Conservation (phyloP, 352 stramenopile genomes). For the Thalassiosira oceanica region DNA sequence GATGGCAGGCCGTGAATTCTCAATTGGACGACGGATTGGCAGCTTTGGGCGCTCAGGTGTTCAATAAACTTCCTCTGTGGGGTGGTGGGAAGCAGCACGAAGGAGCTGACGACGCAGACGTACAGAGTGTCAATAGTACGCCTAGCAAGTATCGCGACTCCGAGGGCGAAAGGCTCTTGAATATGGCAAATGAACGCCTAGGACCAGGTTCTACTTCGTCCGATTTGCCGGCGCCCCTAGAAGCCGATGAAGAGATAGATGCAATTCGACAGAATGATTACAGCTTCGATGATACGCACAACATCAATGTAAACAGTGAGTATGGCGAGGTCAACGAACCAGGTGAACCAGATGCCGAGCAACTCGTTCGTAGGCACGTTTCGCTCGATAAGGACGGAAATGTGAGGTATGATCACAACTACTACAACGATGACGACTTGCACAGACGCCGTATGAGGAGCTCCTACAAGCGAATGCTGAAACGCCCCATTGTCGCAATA, state of each 20-base stretch:
- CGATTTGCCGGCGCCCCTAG: too few relatives aligned
- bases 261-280: not conserved
- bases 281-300: too few relatives aligned
- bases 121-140: slow-evolving; percentile 1
- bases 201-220: not conserved
- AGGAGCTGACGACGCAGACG: not conserved
- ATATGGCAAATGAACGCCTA: slow-evolving; percentile 13
- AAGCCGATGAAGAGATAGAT: not conserved
- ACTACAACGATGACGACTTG: slow-evolving; percentile 3
- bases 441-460: slow-evolving; percentile 18
- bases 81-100: not conserved
- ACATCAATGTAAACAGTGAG: too few relatives aligned
- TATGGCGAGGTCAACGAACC: slow-evolving; percentile 9
- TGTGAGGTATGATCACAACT: slow-evolving; percentile 11
- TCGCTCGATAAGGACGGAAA: slow-evolving; percentile 24
- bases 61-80: slow-evolving; percentile 11
- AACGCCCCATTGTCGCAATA: slow-evolving; percentile 3
- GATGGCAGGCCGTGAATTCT: slow-evolving; percentile 25
- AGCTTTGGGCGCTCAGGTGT: slow-evolving; percentile 9
- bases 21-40: not conserved
- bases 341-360: slow-evolving; percentile 17
- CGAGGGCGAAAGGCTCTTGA: slow-evolving; percentile 27
- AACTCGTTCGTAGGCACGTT: slow-evolving; percentile 4
- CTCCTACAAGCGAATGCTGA: slow-evolving; percentile 6
- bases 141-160: slow-evolving; percentile 20